Evolutionary conservation across 495 filamentous ascomycete species (phyloP).

Genomic region (Penicillium herquei): DNA sequence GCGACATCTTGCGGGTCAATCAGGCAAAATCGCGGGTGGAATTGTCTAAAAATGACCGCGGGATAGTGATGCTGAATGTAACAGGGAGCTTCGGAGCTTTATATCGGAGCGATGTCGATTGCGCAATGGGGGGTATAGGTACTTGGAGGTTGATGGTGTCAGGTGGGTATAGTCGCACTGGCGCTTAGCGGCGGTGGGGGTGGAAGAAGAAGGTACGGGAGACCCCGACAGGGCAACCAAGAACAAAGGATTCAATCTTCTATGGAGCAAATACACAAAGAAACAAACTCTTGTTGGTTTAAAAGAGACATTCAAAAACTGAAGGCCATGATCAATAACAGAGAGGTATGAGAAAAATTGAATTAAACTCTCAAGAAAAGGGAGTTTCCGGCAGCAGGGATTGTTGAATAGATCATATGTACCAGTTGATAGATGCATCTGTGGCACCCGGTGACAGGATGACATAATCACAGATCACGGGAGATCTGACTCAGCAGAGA

Average conservation of each 20-base stretch:
- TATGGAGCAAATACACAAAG: neutral
- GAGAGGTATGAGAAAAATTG: too few species aligned
- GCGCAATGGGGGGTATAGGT: constrained; percentile 9
- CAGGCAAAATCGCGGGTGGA: neutral
- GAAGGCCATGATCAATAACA: too few species aligned
- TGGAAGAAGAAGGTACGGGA: constrained; percentile 6
- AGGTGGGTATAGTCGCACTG: constrained; percentile 36
- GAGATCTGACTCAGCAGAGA: neutral
- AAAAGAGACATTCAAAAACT: neutral
- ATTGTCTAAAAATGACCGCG: neutral
- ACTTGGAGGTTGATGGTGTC: constrained; percentile 18
- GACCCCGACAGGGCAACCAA: neutral
- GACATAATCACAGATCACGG: neutral
- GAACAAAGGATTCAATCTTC: neutral
- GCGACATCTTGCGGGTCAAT: constrained; percentile 33
- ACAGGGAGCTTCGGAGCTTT: neutral
- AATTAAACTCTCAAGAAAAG: too few species aligned
- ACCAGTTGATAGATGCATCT: neutral
- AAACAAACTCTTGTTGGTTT: neutral
- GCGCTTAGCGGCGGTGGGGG: constrained; percentile 44
- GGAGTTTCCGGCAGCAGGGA: too few species aligned
- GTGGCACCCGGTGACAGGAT: neutral
- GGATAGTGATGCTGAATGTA: neutral
- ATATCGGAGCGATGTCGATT: neutral
- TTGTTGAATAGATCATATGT: too few species aligned